Base-by-base conservation (phyloP, 2,329 filamentous ascomycete genomes). In the Fusarium anthophilum region DNA sequence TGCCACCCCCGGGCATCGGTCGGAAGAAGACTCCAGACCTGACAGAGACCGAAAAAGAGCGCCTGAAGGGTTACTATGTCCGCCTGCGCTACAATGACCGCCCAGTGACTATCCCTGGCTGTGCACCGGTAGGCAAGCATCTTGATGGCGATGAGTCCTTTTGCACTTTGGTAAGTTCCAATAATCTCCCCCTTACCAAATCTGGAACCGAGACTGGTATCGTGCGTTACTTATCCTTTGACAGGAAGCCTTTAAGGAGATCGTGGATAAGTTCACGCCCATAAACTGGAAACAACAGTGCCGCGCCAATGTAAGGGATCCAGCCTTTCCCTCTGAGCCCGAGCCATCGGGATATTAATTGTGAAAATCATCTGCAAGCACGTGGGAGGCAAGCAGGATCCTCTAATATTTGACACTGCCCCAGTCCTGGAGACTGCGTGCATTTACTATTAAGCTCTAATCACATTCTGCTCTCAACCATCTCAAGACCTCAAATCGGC, bases 241-340 rank as follows among this genome's bases (percentile, higher is more conserved):
- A 69, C n/a, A 94, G 91, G 90, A 93, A 64, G 94, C 96, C 0
- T 99, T 99, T 87, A 98, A 98, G 83, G 86, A 90, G 58, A 94
- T 98, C 63, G 94, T 96, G 6, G 96, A 98, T 83, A 94, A 94
- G 78, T 97, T 93, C 80, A 96, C 94, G 3, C 96, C 96, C 0
- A 85, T 85, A 66, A 89, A 95, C 81, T 98, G 95, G 96, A 88
- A 84, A 73, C 79, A 84, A 28, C 83, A 89, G 69, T 91, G 89
- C 75, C 83, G 82, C n/a, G 74, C 80, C 51, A 87, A 87, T 69
- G 73, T 84, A 24, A 80, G 82, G 30, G 81, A 78, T 14, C 82
- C 87, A 1, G 81, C 83, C 5, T 85, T 89, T 65, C 87, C 88
- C 3, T 63, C 73, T 24, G 84, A 85, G 70, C 84, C 85, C 1